These are phyloP conservation scores for Fusarium compactum DNA, from an alignment of 2,329 filamentous ascomycete species.

Conservation along the genomic window DNA sequence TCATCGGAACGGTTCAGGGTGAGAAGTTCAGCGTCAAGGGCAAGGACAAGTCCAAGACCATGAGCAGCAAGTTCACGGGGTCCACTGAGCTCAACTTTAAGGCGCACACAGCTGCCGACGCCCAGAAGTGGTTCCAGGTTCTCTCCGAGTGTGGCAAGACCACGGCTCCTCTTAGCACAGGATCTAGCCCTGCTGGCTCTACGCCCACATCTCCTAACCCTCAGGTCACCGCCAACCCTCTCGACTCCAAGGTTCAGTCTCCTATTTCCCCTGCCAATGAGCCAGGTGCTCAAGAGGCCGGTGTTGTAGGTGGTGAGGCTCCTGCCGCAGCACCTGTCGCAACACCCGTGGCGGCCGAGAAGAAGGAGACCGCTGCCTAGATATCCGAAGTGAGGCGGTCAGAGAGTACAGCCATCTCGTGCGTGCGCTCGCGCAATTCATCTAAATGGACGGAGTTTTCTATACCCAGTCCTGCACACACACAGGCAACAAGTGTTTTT, in stretches of 20 bases:
- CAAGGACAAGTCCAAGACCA: conserved; percentile 86
- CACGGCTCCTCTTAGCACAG: conserved; percentile 51
- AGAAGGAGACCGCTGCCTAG: conserved; percentile 40
- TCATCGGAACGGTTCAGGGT: conserved; percentile 77
- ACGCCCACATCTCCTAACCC: conserved; percentile 48
- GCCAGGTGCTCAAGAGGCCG: conserved; percentile 61
- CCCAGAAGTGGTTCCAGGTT: conserved; percentile 85
- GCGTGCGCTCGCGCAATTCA: conserved; percentile 8
- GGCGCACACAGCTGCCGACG: conserved; percentile 82
- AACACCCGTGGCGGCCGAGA: conserved; percentile 25
- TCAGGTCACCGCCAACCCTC: conserved; percentile 24
- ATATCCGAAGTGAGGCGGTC: conserved; percentile 36
- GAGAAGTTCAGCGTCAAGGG: conserved; percentile 95
- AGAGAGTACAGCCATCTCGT: conserved; percentile 15
- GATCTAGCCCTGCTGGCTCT: conserved; percentile 43
- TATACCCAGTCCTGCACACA: conserved; percentile 30
- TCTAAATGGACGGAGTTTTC: conserved; percentile 19
- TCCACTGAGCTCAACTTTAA: conserved; percentile 87
- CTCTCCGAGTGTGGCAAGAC: conserved; percentile 72
- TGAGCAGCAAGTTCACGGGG: conserved; percentile 85
- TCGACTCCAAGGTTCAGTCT: conserved; percentile 36
- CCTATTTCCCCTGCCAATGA: conserved; percentile 33
- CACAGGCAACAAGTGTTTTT: conserved; percentile 14
- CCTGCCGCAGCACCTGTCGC: conserved; percentile 27
- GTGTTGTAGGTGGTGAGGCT: conserved; percentile 54